Percentiles rank a stretch among this genome's conserved stretches.
Conservation (phyloP, 169 alveolate species). For the Toxoplasma gondii region DNA sequence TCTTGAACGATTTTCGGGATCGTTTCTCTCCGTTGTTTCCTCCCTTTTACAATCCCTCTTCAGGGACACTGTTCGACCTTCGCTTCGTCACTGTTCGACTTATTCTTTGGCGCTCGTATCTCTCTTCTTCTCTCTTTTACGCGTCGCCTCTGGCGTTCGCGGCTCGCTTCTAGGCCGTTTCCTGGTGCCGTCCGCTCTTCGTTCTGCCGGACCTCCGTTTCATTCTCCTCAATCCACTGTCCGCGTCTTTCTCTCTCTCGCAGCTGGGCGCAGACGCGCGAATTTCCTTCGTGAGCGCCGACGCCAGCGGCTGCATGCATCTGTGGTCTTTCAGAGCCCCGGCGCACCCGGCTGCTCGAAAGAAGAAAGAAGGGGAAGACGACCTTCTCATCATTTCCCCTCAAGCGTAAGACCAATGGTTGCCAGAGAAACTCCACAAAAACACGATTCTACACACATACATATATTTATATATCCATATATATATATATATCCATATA, state of each 20-base stretch:
- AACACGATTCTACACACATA: background rate
- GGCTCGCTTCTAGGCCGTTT: background rate
- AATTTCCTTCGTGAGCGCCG: conserved; percentile 8
- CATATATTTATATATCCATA: background rate
- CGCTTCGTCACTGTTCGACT: too few relatives aligned
- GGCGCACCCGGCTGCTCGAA: background rate
- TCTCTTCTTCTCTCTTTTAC: too few relatives aligned
- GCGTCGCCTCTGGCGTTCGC: background rate
- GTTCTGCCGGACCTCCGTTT: too few relatives aligned
- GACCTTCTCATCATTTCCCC: background rate
- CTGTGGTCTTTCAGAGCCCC: background rate
- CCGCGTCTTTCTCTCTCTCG: background rate
- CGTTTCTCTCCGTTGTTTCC: too few relatives aligned
- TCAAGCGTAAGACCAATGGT: background rate
- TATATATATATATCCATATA: background rate
- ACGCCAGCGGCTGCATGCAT: conserved; percentile 20
- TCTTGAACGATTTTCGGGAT: too few relatives aligned
- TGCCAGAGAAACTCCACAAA: background rate
- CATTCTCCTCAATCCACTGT: background rate
- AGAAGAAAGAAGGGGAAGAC: background rate
- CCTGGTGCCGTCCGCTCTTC: too few relatives aligned
- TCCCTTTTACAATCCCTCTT: too few relatives aligned
- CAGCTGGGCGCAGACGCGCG: background rate
- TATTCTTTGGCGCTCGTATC: too few relatives aligned
- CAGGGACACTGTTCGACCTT: too few relatives aligned